Evolutionary conservation across 2,329 filamentous ascomycete species (phyloP), one percentile per base, ranked within the genome.

Genomic region (Penicillium nordicum): DNA sequence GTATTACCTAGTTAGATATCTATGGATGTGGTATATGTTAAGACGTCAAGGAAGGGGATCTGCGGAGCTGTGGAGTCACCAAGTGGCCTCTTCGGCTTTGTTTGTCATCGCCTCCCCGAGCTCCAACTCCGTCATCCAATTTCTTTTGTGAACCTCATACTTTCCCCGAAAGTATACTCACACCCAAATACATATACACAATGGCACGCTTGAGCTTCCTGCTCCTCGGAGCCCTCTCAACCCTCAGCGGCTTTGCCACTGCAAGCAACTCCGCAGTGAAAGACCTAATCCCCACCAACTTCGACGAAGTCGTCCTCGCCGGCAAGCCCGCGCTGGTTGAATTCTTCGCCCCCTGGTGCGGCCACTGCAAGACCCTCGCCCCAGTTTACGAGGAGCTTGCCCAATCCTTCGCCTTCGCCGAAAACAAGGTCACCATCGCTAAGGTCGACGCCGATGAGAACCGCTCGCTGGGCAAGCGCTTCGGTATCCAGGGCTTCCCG

Each of bases 271-370:
- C 91, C 54, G 88, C 90, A 55, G 94, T 99, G 62, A 81, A 96
- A 67, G 93, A 97, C 75, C 87, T 99, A 59, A 86, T 89, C 58
- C 92, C 93, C 54, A 80, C 81, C 68, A 99, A 97, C 81, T 99
- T 99, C 75, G 93, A 97, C 80, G 79, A 88, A 46, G 82, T 96
- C 53, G 91, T 96, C 62, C 82, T 96, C 58, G 86, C 90, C 44
- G 92, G 92, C 76, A 97, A 96, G 81, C 93, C 94, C 42, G 92
- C 94, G 0, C 87, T 99, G 27, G 92, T 97, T 67, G 92, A 97
- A 76, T 99, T 99, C 84, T 97, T 96, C 72, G 94, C 94, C 34
- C 92, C 93, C 25, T 99, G 94, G 94, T 99, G 94, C 72, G 95
- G 94, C 32, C 94, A 99, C 83, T 99, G 94, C 90, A 97, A 97